Percentiles rank a stretch among this genome's conserved stretches.
These are phyloP conservation scores for Spergularia azorica DNA, from an alignment of 179 eudicot genomes.

Conservation along the genomic window DNA sequence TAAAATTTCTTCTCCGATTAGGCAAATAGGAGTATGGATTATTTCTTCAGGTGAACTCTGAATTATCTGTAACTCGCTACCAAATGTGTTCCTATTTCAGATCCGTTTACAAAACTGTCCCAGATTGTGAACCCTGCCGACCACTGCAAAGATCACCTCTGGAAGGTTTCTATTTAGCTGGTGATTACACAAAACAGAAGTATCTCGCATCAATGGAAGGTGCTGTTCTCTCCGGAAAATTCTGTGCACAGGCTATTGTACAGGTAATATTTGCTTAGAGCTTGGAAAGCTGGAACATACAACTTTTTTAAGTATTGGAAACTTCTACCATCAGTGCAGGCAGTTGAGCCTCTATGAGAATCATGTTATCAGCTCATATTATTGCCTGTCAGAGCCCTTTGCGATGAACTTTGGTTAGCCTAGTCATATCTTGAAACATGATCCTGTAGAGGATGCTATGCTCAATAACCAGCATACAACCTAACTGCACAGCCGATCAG, in stretches of 20 bases:
- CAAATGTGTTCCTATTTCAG: constrained; percentile 33
- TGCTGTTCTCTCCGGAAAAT: constrained; percentile 95
- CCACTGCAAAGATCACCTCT: constrained; percentile 93
- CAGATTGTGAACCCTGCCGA: constrained; percentile 90
- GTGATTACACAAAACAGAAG: constrained; percentile 97
- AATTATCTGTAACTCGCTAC: neutral
- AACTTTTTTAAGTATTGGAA: neutral
- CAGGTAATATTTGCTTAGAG: constrained; percentile 48
- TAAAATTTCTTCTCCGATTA: no score
- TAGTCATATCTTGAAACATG: neutral
- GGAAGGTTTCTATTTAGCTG: constrained; percentile 91
- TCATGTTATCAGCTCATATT: no score
- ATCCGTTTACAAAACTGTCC: constrained; percentile 96
- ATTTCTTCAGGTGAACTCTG: neutral
- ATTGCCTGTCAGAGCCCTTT: no score
- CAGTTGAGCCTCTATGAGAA: no score
- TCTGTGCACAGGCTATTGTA: constrained; percentile 95
- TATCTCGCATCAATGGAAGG: constrained; percentile 99
- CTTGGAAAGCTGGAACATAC: neutral
- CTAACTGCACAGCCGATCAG: neutral
- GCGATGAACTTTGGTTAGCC: no score
- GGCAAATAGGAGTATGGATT: no score
- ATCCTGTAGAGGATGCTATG: neutral
- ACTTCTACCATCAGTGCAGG: no score
- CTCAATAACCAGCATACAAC: neutral